phyloP scores from a whole-genome alignment of 73 alveolate genomes.

The Urostyla sp. region DNA sequence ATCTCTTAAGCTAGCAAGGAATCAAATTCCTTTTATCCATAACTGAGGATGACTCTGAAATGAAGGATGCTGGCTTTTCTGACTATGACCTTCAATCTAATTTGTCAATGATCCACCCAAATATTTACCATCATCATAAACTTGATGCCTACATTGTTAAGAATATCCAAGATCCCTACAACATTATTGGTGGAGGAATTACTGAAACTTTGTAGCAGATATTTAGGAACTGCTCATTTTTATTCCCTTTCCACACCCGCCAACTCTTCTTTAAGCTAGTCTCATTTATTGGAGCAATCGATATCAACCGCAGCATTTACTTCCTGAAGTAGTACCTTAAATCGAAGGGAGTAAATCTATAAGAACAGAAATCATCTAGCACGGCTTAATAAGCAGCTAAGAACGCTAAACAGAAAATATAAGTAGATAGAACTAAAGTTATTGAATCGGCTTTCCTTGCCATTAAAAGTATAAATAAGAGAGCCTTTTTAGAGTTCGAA shows the following conservation, averaged over 20 bases:
- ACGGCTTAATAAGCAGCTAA: slow-evolving; percentile 60
- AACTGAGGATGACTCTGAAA: slow-evolving; percentile 19
- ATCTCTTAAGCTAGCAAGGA: slow-evolving; percentile 28
- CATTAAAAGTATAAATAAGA: slow-evolving; percentile 22
- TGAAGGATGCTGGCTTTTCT: slow-evolving; percentile 34
- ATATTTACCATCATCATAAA: slow-evolving; percentile 49
- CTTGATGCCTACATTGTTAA: slow-evolving; percentile 46
- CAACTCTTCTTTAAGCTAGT: slow-evolving; percentile 41
- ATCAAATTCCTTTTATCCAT: slow-evolving; percentile 21
- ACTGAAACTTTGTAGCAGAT: slow-evolving; percentile 36
- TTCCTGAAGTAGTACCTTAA: slow-evolving; percentile 45
- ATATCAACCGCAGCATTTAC: slow-evolving; percentile 50
- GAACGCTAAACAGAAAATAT: slow-evolving; percentile 55
- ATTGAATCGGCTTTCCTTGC: slow-evolving; percentile 58
- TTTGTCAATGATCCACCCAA: background rate
- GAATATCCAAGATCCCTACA: slow-evolving; percentile 44
- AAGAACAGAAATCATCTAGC: slow-evolving; percentile 46
- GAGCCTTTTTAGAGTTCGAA: slow-evolving; percentile 83
- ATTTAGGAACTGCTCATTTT: slow-evolving; percentile 47
- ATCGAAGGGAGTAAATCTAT: slow-evolving; percentile 30
- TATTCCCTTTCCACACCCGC: slow-evolving; percentile 58
- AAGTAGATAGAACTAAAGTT: slow-evolving; percentile 52
- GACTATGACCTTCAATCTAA: slow-evolving; percentile 21
- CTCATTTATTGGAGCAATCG: slow-evolving; percentile 51
- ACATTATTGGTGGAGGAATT: slow-evolving; percentile 39